phyloP scores from a whole-genome alignment of 164 flowering plant species.

The Sextonia rubra region DNA sequence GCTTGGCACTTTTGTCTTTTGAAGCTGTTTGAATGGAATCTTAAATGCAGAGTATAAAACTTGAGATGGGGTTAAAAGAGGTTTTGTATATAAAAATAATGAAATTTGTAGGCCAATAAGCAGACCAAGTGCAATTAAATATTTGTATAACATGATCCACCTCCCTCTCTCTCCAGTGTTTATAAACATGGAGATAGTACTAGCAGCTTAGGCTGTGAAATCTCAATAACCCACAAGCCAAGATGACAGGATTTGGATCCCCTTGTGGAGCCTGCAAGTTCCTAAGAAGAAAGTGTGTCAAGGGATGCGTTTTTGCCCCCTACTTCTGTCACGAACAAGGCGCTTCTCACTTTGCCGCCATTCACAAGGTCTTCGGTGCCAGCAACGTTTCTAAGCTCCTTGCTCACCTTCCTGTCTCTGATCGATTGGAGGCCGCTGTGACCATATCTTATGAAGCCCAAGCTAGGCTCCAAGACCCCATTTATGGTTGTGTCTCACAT shows the following conservation, averaged over 20 bases:
- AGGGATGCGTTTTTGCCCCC: constrained; percentile 91
- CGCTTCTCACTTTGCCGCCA: constrained; percentile 73
- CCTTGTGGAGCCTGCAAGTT: constrained; percentile 98
- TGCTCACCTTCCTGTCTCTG: constrained; percentile 57
- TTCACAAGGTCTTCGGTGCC: constrained; percentile 93
- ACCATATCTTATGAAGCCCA: constrained; percentile 91
- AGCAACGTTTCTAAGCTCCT: constrained; percentile 84
- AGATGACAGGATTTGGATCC: constrained; percentile 73
- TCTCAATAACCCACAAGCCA: constrained; percentile 10
- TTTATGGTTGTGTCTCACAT: constrained; percentile 87
- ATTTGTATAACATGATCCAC: constrained; percentile 34
- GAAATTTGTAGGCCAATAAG: constrained; percentile 61
- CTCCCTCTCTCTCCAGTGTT: constrained; percentile 35
- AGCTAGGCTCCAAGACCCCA: constrained; percentile 90
- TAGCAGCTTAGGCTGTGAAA: constrained; percentile 17
- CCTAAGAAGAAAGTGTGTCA: constrained; percentile 79
- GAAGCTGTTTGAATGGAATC: constrained; percentile 39
- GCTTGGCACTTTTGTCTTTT: constrained; percentile 40
- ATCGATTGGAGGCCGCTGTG: constrained; percentile 71
- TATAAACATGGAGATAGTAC: constrained; percentile 37
- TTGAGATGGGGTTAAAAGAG: constrained; percentile 22
- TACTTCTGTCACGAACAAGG: constrained; percentile 91
- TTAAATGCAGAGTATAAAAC: constrained; percentile 26
- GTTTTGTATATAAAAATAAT: constrained; percentile 29
- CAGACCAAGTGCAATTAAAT: constrained; percentile 44